phyloP scores from a whole-genome alignment of 2,329 filamentous ascomycete genomes.

The Calonectria hawksworthii region DNA sequence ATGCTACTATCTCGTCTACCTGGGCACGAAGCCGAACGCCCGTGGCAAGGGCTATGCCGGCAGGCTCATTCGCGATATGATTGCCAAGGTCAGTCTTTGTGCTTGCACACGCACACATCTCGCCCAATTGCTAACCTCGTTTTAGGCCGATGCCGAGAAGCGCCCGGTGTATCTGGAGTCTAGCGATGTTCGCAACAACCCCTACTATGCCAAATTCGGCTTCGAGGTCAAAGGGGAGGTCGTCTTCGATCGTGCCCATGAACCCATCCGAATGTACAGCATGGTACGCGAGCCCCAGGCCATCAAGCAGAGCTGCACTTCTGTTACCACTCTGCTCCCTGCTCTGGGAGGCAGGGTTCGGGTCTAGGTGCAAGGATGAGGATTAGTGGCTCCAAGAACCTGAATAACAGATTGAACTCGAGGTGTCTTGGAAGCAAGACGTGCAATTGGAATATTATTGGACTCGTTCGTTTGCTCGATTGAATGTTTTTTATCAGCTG shows the following conservation, averaged over 20 bases:
- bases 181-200: constrained; percentile 76
- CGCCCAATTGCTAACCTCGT: neutral
- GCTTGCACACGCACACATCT: neutral
- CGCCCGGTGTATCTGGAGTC: constrained; percentile 84
- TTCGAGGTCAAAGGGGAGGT: constrained; percentile 77
- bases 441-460: neutral
- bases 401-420: constrained; percentile 1
- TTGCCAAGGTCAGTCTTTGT: constrained; percentile 64
- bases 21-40: constrained; percentile 80
- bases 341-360: constrained; percentile 39
- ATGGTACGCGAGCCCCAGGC: constrained; percentile 82
- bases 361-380: constrained; percentile 33
- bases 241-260: constrained; percentile 68
- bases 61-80: constrained; percentile 79
- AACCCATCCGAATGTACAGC: constrained; percentile 78
- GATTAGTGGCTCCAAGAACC: neutral
- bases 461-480: neutral
- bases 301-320: constrained; percentile 45
- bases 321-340: constrained; percentile 36
- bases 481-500: constrained; percentile 14
- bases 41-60: constrained; percentile 81
- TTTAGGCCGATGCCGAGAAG: constrained; percentile 76
- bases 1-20: constrained; percentile 87
- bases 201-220: constrained; percentile 82
- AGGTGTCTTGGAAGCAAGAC: neutral